A percentile compares a stretch with the other conserved stretches of the same genome.
These are phyloP conservation scores for Penicillium coffeae DNA, from an alignment of 495 filamentous ascomycete genomes.

Conservation along the genomic window DNA sequence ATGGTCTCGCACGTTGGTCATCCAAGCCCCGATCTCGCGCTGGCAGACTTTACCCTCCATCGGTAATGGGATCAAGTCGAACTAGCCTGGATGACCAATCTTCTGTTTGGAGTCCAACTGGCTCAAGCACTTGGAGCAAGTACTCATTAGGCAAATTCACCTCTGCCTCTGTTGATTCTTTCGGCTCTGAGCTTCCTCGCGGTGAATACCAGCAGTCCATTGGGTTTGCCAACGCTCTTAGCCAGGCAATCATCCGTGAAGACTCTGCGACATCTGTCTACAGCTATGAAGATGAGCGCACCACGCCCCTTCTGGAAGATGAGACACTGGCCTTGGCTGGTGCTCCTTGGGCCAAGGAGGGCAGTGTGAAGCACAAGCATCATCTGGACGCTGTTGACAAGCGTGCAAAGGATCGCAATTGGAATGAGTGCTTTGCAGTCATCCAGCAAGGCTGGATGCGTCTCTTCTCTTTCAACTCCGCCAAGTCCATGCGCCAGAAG, in stretches of 20 bases:
- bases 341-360: conserved; percentile 97
- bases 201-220: conserved; percentile 94
- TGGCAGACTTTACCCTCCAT: conserved; percentile 70
- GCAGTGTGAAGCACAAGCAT: conserved; percentile 92
- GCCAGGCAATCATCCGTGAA: conserved; percentile 94
- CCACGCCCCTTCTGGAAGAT: conserved; percentile 77
- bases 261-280: conserved; percentile 59
- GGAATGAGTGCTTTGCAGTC: conserved; percentile 96
- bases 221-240: conserved; percentile 94
- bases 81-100: conserved; percentile 90
- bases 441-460: conserved; percentile 95
- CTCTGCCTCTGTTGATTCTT: conserved; percentile 84
- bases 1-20: conserved; percentile 68
- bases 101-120: conserved; percentile 87
- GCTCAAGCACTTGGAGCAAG: conserved; percentile 90
- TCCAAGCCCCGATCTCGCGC: conserved; percentile 78
- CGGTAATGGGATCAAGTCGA: conserved; percentile 82
- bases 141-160: conserved; percentile 86
- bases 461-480: conserved; percentile 84
- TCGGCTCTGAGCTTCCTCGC: conserved; percentile 71
- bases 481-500: conserved; percentile 70
- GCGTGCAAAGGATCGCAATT: conserved; percentile 86
- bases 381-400: conserved; percentile 87
- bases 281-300: conserved; percentile 51
- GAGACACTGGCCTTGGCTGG: conserved; percentile 86